A percentile compares a stretch with the other conserved stretches of the same genome.
Conservation (phyloP, 257 asterid species). For the Solanum pinnatisectum region DNA sequence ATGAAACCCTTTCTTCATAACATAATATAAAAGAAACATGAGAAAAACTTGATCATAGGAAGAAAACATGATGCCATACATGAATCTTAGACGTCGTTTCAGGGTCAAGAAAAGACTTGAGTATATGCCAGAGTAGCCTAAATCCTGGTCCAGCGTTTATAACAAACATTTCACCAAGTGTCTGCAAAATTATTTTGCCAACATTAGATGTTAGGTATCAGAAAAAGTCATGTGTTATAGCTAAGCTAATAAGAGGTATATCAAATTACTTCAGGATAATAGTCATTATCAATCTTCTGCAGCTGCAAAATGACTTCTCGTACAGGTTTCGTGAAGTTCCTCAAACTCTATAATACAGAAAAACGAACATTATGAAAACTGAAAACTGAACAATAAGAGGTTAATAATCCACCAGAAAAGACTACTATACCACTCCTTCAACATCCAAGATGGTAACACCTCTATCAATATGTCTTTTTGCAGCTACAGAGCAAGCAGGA, state of each 20-base stretch:
- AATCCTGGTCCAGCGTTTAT: constrained; percentile 55
- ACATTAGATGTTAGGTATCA: neutral
- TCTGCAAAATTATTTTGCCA: constrained; percentile 23
- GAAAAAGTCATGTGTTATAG: neutral
- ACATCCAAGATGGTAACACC: constrained; percentile 49
- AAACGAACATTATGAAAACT: neutral
- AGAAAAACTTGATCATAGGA: neutral
- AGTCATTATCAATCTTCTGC: constrained; percentile 37
- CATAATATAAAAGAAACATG: neutral
- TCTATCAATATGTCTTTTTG: constrained; percentile 27
- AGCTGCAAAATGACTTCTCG: constrained; percentile 39
- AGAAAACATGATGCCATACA: constrained; percentile 8
- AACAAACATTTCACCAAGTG: constrained; percentile 36
- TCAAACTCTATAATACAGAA: constrained; percentile 21
- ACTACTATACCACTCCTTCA: constrained; percentile 43
- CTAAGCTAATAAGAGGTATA: neutral
- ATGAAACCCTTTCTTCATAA: neutral
- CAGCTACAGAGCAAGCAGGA: constrained; percentile 53
- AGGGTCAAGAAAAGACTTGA: constrained; percentile 52
- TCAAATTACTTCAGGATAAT: constrained; percentile 41
- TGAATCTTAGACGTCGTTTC: constrained; percentile 42
- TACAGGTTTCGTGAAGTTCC: constrained; percentile 36
- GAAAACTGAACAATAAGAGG: neutral
- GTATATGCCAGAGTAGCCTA: constrained; percentile 42
- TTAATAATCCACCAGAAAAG: neutral